Base-by-base conservation (phyloP, 345 rosid species). In the Citropsis articulata region DNA sequence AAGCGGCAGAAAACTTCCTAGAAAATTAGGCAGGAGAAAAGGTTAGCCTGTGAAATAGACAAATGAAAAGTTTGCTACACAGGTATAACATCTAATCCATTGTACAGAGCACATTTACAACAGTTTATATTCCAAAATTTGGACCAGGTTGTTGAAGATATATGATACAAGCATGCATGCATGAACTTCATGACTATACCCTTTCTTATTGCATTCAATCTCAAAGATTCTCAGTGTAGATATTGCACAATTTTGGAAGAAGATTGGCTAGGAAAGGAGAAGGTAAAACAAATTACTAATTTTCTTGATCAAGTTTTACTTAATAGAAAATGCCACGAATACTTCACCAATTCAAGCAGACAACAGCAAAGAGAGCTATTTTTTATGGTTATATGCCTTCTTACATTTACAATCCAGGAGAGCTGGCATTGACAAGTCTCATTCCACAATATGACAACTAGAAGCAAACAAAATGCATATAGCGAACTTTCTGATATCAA, bases 1-100 rank as follows among this genome's bases (percentile, higher is more conserved):
- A 95, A 82, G 73, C 85, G 94, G 77, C 81, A 69, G 80, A 95
- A 95, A 66, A 93, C 84, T 57, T 90, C 94, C 98, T 95, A 82
- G 69, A 83, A 75, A 35, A 73, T 40, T 28, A 73, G 42, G 42
- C 35, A 71, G 50, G 70, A 30, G 27, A 79, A 78, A 79, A 73
- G 21, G 66, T 78, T 81, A 88, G 78, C 71, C 64, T 25, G 24
- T 69, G 65, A 16, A 61, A 56, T 40, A 45, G n/a, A 76, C 30
- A 9, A 48, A 66, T 42, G 18, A 59, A 60, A 31, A 38, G 50
- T 24, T 56, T 7, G 38, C 24, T 31, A 30, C 30, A 45, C 33
- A 64, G 30, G 65, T 45, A 14, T 25, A n/a, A 53, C 5, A 36
- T 21, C 36, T 33, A 40, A 18, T 31, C 33, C 19, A 33, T 62